A percentile compares a stretch with the other conserved stretches of the same genome.
These are phyloP conservation scores for Daldinia childiae DNA, from an alignment of 495 filamentous ascomycete genomes.

Conservation along the genomic window DNA sequence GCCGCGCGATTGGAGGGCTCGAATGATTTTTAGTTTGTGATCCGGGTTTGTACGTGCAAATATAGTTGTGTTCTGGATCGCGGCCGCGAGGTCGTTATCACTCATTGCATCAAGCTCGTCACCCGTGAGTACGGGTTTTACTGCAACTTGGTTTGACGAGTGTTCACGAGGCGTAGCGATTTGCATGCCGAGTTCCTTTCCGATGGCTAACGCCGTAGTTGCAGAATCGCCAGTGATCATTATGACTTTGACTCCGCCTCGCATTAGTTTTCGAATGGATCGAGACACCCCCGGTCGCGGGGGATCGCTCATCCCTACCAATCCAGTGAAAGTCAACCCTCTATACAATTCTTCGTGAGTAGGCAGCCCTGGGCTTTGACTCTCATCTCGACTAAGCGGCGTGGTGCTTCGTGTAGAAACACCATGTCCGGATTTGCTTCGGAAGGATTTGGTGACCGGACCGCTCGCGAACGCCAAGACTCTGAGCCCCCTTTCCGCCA, in stretches of 20 bases:
- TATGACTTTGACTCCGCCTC: constrained; percentile 92
- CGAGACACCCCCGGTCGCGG: constrained; percentile 88
- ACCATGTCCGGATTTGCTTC: constrained; percentile 44
- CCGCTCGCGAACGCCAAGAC: constrained; percentile 95
- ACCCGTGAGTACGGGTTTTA: constrained; percentile 82
- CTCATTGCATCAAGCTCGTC: constrained; percentile 93
- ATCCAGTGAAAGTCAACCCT: constrained; percentile 85
- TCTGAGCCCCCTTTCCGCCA: constrained; percentile 91
- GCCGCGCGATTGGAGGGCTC: constrained; percentile 87
- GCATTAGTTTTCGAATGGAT: constrained; percentile 89
- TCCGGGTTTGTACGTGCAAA: constrained; percentile 97
- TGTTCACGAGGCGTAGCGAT: constrained; percentile 59
- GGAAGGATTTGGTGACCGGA: constrained; percentile 51
- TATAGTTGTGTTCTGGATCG: constrained; percentile 87
- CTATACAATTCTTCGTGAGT: constrained; percentile 78
- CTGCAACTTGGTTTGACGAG: constrained; percentile 54
- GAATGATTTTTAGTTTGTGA: constrained; percentile 96
- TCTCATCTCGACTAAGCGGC: constrained; percentile 44
- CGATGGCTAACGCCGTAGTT: constrained; percentile 92
- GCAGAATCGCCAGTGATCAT: constrained; percentile 99
- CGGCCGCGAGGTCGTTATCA: constrained; percentile 79
- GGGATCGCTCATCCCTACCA: constrained; percentile 97
- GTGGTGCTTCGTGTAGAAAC: constrained; percentile 43
- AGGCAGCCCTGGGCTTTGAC: constrained; percentile 52
- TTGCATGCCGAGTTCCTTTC: constrained; percentile 91